Evolutionary conservation across 2,329 filamentous ascomycete species (phyloP).

Genomic region (Colletotrichum costaricense): DNA sequence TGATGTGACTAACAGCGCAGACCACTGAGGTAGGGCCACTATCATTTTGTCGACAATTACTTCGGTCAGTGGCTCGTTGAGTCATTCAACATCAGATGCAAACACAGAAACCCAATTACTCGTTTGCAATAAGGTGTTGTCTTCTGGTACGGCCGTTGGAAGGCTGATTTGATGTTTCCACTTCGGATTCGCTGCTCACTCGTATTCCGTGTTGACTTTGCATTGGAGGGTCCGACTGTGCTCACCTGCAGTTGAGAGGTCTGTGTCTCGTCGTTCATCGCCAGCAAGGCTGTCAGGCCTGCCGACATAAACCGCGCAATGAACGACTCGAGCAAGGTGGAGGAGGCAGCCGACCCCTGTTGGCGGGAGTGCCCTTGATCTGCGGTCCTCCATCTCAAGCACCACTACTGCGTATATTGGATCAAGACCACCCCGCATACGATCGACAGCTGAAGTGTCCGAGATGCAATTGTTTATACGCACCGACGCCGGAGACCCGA

Average conservation of each 20-base stretch:
- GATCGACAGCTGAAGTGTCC: not conserved
- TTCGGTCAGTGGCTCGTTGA: not conserved
- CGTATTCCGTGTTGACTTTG: not conserved
- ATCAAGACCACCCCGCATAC: not conserved
- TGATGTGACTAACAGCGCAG: not conserved
- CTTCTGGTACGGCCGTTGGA: not conserved
- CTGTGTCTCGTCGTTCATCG: constrained; percentile 14
- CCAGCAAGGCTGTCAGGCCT: not conserved
- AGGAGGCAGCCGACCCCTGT: not conserved
- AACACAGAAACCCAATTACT: not conserved
- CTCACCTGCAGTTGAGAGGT: constrained; percentile 30
- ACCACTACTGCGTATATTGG: not conserved
- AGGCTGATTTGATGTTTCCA: not conserved
- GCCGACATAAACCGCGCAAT: constrained; percentile 1
- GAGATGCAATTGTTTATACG: not conserved
- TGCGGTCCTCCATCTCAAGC: constrained; percentile 2
- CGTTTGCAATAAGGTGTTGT: not conserved
- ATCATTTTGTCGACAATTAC: not conserved
- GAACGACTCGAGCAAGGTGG: not conserved
- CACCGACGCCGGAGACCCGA: not conserved
- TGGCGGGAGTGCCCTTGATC: constrained; percentile 8
- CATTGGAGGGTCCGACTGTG: not conserved
- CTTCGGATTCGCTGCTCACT: not conserved
- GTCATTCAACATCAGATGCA: not conserved
- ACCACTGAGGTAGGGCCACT: not conserved